phyloP scores from a whole-genome alignment of 129 eudicot species.

The Flaveria robusta region DNA sequence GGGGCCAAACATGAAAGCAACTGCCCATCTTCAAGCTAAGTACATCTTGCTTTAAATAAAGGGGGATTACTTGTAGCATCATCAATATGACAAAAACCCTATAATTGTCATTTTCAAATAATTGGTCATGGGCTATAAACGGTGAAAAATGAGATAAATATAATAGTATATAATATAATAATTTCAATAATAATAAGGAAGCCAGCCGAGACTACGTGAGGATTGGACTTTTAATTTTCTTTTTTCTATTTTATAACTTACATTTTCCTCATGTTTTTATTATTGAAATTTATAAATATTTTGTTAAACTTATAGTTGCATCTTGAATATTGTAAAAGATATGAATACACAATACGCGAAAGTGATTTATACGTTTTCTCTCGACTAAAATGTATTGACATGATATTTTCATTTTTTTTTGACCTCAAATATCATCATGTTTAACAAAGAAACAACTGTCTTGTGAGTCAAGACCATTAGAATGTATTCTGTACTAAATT shows the following conservation, averaged over 20 bases:
- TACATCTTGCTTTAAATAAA: slow-evolving; percentile 40
- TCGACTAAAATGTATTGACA: neutral
- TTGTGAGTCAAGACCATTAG: neutral
- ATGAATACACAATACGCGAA: neutral
- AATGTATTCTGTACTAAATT: neutral
- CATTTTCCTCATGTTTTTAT: slow-evolving; percentile 18
- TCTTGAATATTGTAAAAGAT: neutral
- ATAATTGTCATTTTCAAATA: slow-evolving; percentile 39
- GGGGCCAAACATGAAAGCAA: slow-evolving; percentile 41
- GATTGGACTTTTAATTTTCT: slow-evolving; percentile 20
- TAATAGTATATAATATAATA: no score
- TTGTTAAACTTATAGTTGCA: neutral
- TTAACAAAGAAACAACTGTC: neutral
- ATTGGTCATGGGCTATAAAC: slow-evolving; percentile 39
- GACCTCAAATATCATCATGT: neutral
- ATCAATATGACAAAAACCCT: slow-evolving; percentile 37
- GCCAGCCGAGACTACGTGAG: slow-evolving; percentile 21
- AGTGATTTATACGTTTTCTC: neutral
- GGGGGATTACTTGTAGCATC: slow-evolving; percentile 33
- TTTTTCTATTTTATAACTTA: neutral
- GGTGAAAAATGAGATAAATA: neutral
- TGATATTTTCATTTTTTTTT: neutral
- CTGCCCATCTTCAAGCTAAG: slow-evolving; percentile 43
- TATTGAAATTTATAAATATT: slow-evolving; percentile 12
- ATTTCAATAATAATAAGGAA: neutral